Conservation (phyloP, 352 stramenopile genomes). For the Pythium graminicola region DNA sequence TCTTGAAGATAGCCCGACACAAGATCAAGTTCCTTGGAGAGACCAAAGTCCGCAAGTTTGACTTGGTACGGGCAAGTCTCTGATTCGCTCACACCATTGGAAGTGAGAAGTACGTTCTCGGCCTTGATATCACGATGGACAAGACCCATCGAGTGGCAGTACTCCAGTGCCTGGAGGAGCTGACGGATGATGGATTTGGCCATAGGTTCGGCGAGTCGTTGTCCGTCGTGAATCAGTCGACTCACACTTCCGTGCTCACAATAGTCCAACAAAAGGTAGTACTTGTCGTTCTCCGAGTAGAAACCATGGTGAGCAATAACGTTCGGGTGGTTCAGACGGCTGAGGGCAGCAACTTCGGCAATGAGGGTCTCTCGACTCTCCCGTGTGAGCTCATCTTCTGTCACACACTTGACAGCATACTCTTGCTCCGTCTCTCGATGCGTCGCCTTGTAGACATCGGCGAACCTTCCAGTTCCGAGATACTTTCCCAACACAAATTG, state of each 20-base stretch:
- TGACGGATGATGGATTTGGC: slow-evolving; percentile 73
- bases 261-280: slow-evolving; percentile 85
- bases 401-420: slow-evolving; percentile 65
- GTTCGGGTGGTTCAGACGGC: slow-evolving; percentile 68
- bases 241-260: slow-evolving; percentile 79
- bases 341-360: slow-evolving; percentile 60
- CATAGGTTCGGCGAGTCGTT: slow-evolving; percentile 55
- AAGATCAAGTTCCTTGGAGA: slow-evolving; percentile 87
- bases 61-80: slow-evolving; percentile 59
- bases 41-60: slow-evolving; percentile 89
- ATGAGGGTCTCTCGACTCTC: slow-evolving; percentile 62
- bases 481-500: slow-evolving; percentile 53
- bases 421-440: slow-evolving; percentile 34
- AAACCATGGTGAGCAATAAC: slow-evolving; percentile 80
- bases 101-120: slow-evolving; percentile 78
- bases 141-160: slow-evolving; percentile 85
- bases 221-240: slow-evolving; percentile 54
- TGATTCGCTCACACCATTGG: slow-evolving; percentile 1
- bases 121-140: slow-evolving; percentile 86
- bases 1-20: slow-evolving; percentile 83
- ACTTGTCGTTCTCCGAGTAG: slow-evolving; percentile 66
- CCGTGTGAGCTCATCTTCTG: slow-evolving; percentile 34
- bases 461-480: slow-evolving; percentile 55
- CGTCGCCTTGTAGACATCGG: slow-evolving; percentile 44
- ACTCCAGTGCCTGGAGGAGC: slow-evolving; percentile 65